Evolutionary conservation across 805 yeast genomes (phyloP).

Genomic region (Spathaspora girioi): DNA sequence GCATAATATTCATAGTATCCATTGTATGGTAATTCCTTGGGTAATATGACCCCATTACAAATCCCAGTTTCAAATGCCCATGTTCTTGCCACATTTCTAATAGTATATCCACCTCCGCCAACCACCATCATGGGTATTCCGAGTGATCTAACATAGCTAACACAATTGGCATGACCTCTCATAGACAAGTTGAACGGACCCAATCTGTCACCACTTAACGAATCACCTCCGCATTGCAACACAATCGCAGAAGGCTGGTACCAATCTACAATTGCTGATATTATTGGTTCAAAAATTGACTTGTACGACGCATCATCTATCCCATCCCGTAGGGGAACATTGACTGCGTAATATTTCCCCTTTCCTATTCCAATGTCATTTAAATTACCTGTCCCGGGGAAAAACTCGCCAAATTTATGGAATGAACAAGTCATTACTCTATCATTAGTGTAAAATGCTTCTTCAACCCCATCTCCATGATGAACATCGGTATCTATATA

Average conservation of each 20-base stretch:
- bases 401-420: slow-evolving; percentile 94
- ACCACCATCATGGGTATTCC: slow-evolving; percentile 88
- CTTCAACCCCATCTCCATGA: slow-evolving; percentile 98
- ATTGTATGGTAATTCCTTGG: slow-evolving; percentile 80
- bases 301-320: slow-evolving; percentile 88
- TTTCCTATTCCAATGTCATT: slow-evolving; percentile 88
- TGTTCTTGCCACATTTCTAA: slow-evolving; percentile 91
- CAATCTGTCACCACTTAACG: slow-evolving; percentile 89
- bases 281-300: slow-evolving; percentile 85
- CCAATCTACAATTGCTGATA: slow-evolving; percentile 72
- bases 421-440: slow-evolving; percentile 95
- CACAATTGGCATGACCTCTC: slow-evolving; percentile 95
- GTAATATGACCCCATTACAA: slow-evolving; percentile 72
- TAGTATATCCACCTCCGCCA: slow-evolving; percentile 99
- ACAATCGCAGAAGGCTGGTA: slow-evolving; percentile 95
- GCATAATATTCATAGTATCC: slow-evolving; percentile 97
- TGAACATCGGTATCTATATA: slow-evolving; percentile 95
- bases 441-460: slow-evolving; percentile 92
- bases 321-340: slow-evolving; percentile 93
- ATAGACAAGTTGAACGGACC: slow-evolving; percentile 95
- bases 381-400: slow-evolving; percentile 95
- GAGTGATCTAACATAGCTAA: slow-evolving; percentile 78
- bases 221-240: slow-evolving; percentile 97
- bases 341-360: slow-evolving; percentile 85
- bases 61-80: slow-evolving; percentile 95